Conservation (phyloP, 164 flowering plant species). For the Buxus sempervirens region DNA sequence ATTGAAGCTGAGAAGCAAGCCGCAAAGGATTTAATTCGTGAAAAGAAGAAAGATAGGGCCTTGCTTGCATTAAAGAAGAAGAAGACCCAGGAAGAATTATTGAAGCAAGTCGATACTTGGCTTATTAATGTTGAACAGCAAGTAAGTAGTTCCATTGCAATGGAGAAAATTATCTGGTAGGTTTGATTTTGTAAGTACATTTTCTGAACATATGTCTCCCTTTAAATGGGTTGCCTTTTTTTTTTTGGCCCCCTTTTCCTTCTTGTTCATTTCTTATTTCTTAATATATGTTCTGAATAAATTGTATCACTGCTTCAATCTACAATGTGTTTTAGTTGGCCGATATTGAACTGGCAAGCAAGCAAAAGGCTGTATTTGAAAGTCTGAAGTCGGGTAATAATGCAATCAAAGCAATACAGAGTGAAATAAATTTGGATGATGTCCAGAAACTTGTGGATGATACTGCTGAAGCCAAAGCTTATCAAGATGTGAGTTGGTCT, state of each 20-base stretch:
- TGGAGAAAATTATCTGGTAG: neutral
- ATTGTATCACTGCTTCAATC: neutral
- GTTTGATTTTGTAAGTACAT: neutral
- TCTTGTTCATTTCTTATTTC: too few relatives aligned
- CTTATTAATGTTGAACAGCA: slow-evolving; percentile 92
- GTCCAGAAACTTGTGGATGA: slow-evolving; percentile 97
- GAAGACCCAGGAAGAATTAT: slow-evolving; percentile 80
- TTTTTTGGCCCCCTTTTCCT: neutral
- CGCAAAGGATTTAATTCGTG: slow-evolving; percentile 84
- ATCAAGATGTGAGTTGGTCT: slow-evolving; percentile 78
- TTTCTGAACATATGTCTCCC: too few relatives aligned
- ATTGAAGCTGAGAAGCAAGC: slow-evolving; percentile 99
- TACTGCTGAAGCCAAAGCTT: slow-evolving; percentile 87
- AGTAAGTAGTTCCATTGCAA: slow-evolving; percentile 35
- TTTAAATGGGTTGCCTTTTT: too few relatives aligned
- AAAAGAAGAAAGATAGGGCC: slow-evolving; percentile 94
- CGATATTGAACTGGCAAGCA: slow-evolving; percentile 92
- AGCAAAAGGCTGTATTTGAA: slow-evolving; percentile 92
- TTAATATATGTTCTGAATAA: too few relatives aligned
- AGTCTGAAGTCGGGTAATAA: slow-evolving; percentile 77
- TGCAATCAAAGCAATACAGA: slow-evolving; percentile 92
- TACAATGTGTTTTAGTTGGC: slow-evolving; percentile 55
- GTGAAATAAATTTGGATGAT: slow-evolving; percentile 88
- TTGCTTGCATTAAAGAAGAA: slow-evolving; percentile 92
- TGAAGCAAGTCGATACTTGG: slow-evolving; percentile 95